These are phyloP conservation scores for Thamnidium elegans DNA, from an alignment of 192 early-diverging fungal species.

Conservation along the genomic window DNA sequence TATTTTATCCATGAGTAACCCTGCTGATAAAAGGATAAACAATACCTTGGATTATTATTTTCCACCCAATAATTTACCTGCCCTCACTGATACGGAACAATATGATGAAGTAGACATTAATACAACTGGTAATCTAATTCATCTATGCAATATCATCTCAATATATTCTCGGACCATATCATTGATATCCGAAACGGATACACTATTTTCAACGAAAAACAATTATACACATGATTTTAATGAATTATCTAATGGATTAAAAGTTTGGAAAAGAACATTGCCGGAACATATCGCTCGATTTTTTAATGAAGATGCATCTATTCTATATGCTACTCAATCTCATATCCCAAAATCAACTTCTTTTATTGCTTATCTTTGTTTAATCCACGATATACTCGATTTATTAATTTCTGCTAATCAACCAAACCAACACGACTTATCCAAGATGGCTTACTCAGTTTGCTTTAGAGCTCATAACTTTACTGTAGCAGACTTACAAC, in stretches of 20 bases:
- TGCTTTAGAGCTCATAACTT: not conserved
- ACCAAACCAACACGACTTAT: not conserved
- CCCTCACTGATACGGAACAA: constrained; percentile 1
- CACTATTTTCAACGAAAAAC: not conserved
- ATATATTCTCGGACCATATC: not conserved
- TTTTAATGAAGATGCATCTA: no score
- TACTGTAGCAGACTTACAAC: not conserved
- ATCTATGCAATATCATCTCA: constrained; percentile 1
- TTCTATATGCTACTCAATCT: no score
- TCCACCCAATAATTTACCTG: not conserved
- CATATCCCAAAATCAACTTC: not conserved
- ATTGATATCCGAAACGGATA: not conserved
- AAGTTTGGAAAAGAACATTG: no score
- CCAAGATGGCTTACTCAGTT: not conserved
- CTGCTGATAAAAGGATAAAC: not conserved
- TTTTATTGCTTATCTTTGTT: not conserved
- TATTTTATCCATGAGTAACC: constrained; percentile 2
- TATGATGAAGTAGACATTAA: not conserved
- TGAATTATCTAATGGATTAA: not conserved
- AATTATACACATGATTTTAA: not conserved
- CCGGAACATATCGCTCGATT: no score
- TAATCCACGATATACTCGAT: not conserved
- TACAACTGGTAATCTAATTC: not conserved
- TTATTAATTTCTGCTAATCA: not conserved
- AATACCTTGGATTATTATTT: not conserved